A percentile compares a stretch with the other conserved stretches of the same genome.
Evolutionary conservation across 73 alveolate species (phyloP).

Genomic region (Stentor roeselii): DNA sequence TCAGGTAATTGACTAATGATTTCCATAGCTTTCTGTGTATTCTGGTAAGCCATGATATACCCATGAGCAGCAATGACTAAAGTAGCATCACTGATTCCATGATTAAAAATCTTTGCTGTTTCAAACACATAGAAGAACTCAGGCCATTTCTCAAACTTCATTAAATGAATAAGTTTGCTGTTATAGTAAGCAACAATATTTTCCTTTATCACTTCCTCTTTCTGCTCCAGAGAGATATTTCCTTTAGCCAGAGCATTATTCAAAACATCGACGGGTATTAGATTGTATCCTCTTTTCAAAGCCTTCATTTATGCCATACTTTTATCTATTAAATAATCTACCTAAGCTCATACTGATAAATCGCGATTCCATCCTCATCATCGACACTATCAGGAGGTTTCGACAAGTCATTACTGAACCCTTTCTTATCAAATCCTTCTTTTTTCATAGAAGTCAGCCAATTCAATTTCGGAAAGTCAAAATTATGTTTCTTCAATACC

Average conservation of each 20-base stretch:
- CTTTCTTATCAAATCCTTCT: background rate
- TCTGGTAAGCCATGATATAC: constrained; percentile 7
- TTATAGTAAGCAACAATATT: background rate
- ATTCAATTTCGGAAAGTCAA: background rate
- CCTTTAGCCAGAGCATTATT: background rate
- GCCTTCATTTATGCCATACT: too few species aligned
- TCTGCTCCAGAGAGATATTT: background rate
- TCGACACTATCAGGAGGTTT: constrained; percentile 28
- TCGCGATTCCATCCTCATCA: too few species aligned
- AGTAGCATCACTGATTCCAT: background rate
- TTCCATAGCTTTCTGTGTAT: background rate
- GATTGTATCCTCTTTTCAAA: too few species aligned
- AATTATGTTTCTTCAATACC: background rate
- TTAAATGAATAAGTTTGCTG: background rate
- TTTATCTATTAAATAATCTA: too few species aligned
- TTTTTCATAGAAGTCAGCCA: background rate
- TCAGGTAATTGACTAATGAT: background rate
- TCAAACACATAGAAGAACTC: constrained; percentile 4
- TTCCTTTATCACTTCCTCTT: background rate
- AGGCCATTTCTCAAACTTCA: background rate
- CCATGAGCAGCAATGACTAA: constrained; percentile 23
- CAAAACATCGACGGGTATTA: background rate
- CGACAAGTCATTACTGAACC: background rate
- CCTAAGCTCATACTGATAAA: too few species aligned
- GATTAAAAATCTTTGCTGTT: background rate